Evolutionary conservation across 1,139 yeast genomes (phyloP).

Genomic region (Lizanozyma gosingica): DNA sequence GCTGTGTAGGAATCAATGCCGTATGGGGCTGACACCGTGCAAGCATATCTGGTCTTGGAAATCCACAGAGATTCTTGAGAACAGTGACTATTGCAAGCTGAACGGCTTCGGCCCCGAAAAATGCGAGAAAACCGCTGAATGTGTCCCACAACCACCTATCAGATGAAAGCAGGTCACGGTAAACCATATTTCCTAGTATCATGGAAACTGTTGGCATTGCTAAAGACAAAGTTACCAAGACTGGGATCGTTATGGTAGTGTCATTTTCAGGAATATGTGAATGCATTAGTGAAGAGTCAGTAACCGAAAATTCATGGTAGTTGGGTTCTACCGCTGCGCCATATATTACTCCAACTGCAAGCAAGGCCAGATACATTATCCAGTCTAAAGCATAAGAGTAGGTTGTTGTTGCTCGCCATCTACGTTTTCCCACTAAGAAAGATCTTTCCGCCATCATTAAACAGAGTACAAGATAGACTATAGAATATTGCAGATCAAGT

Average conservation of each 20-base stretch:
- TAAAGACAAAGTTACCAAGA: slow-evolving; percentile 19
- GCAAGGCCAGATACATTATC: too few species aligned
- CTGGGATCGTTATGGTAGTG: slow-evolving; percentile 23
- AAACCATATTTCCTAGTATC: slow-evolving; percentile 14
- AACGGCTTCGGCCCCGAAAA: slow-evolving; percentile 30
- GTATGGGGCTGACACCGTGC: slow-evolving; percentile 33
- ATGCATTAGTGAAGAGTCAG: slow-evolving; percentile 22
- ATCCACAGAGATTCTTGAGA: slow-evolving; percentile 35
- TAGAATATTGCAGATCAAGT: too few species aligned
- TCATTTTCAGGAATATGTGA: slow-evolving; percentile 23
- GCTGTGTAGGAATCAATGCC: slow-evolving; percentile 8
- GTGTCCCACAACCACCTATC: slow-evolving; percentile 33
- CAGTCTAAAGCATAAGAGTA: too few species aligned
- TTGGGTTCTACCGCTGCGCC: slow-evolving; percentile 28
- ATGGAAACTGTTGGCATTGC: slow-evolving; percentile 26
- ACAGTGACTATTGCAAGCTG: slow-evolving; percentile 33
- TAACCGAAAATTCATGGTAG: slow-evolving; percentile 31
- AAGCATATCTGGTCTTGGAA: slow-evolving; percentile 41
- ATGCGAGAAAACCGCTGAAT: slow-evolving; percentile 25
- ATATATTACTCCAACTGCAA: slow-evolving; percentile 20
- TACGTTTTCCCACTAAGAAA: too few species aligned
- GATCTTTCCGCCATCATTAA: too few species aligned
- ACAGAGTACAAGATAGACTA: too few species aligned
- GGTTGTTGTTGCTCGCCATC: too few species aligned
- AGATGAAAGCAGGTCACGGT: slow-evolving; percentile 10